These are phyloP conservation scores for Arxiozyma slooffiae DNA, from an alignment of 1,139 yeast genomes.

Conservation along the genomic window DNA sequence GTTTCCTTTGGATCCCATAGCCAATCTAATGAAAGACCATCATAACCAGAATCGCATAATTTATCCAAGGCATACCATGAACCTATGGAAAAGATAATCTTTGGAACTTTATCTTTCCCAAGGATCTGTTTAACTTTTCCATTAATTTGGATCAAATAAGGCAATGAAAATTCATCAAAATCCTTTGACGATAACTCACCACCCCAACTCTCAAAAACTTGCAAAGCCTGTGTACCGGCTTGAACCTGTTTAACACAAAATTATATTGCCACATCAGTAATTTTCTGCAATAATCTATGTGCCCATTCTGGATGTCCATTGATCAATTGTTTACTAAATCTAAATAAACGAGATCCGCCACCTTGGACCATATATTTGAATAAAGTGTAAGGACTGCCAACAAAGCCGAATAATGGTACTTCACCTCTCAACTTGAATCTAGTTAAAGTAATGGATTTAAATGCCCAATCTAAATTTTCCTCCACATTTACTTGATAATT, in stretches of 20 bases:
- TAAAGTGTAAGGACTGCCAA: slow-evolving; percentile 97
- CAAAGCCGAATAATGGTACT: slow-evolving; percentile 89
- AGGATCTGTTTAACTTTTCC: slow-evolving; percentile 59
- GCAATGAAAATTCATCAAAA: slow-evolving; percentile 78
- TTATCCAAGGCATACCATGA: slow-evolving; percentile 96
- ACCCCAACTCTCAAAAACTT: slow-evolving; percentile 96
- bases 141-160: slow-evolving; percentile 73
- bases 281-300: slow-evolving; percentile 61
- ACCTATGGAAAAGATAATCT: slow-evolving; percentile 89
- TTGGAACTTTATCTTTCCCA: slow-evolving; percentile 61
- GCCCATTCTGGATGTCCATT: slow-evolving; percentile 67
- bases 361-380: slow-evolving; percentile 97
- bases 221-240: slow-evolving; percentile 97
- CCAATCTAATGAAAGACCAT: slow-evolving; percentile 89
- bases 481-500: slow-evolving; percentile 56
- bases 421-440: slow-evolving; percentile 76
- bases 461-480: slow-evolving; percentile 85
- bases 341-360: slow-evolving; percentile 85
- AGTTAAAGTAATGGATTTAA: slow-evolving; percentile 80
- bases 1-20: slow-evolving; percentile 79
- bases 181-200: slow-evolving; percentile 90
- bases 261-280: slow-evolving; percentile 83
- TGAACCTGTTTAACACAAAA: slow-evolving; percentile 88
- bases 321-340: slow-evolving; percentile 89
- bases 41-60: slow-evolving; percentile 75